A percentile compares a stretch with the other conserved stretches of the same genome.
Evolutionary conservation across 2,329 filamentous ascomycete species (phyloP).

Genomic region (Sporothrix phasma): DNA sequence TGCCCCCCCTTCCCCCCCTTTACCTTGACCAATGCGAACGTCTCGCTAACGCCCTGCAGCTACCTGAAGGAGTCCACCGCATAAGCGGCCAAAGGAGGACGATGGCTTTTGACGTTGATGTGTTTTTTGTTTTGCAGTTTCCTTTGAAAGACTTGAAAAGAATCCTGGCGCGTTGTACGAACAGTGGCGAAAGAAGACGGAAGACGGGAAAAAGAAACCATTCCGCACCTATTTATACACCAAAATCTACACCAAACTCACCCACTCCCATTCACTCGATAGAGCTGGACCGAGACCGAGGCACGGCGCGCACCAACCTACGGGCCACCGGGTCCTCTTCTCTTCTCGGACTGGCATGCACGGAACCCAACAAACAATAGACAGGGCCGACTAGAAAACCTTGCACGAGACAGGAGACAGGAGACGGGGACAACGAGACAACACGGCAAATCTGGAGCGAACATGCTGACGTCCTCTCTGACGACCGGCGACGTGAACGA

Average conservation of each 20-base stretch:
- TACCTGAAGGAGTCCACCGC: constrained; percentile 61
- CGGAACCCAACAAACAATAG: neutral
- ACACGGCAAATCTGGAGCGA: neutral
- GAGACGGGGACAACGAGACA: neutral
- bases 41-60: constrained; percentile 23
- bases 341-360: neutral
- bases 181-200: neutral
- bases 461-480: neutral
- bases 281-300: constrained; percentile 3
- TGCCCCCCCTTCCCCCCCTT: neutral
- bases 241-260: neutral
- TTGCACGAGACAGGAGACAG: neutral
- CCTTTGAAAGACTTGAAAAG: neutral
- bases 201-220: neutral
- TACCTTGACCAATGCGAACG: neutral
- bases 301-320: neutral
- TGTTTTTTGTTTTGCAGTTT: constrained; percentile 4
- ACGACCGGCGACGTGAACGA: neutral
- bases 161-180: constrained; percentile 4
- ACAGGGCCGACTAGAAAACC: neutral
- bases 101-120: neutral
- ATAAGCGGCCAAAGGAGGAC: constrained; percentile 33
- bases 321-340: neutral
- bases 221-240: constrained; percentile 5
- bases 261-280: neutral